These are phyloP conservation scores for Pyrenochaeta sp. DNA, from an alignment of 2,329 filamentous ascomycete species.

Conservation along the genomic window DNA sequence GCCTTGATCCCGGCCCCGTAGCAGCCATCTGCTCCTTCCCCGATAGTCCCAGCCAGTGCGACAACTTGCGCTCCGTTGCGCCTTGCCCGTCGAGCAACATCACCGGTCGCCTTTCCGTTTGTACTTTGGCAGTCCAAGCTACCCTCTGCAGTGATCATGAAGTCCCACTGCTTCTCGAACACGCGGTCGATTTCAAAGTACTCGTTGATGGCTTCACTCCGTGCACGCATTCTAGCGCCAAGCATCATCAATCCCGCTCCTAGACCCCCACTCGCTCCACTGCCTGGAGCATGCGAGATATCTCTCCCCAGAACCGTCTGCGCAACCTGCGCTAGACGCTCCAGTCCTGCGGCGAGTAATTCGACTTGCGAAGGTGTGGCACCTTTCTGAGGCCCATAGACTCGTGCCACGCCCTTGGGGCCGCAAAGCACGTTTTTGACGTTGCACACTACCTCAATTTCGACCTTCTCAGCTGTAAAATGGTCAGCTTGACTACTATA, in stretches of 20 bases:
- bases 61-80: conserved; percentile 58
- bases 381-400: conserved; percentile 64
- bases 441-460: conserved; percentile 62
- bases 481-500: conserved; percentile 5
- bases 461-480: conserved; percentile 33
- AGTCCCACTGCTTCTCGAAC: conserved; percentile 57
- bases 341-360: conserved; percentile 54
- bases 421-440: conserved; percentile 63
- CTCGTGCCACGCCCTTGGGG: conserved; percentile 57
- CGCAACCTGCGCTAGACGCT: conserved; percentile 52
- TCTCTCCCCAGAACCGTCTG: conserved; percentile 46
- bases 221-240: conserved; percentile 56
- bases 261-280: conserved; percentile 62
- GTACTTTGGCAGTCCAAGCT: conserved; percentile 62
- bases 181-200: conserved; percentile 59
- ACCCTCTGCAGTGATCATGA: conserved; percentile 64
- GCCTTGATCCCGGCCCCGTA: conserved; percentile 45
- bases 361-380: conserved; percentile 56
- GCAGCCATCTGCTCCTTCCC: conserved; percentile 38
- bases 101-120: conserved; percentile 62
- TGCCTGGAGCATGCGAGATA: conserved; percentile 54
- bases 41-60: conserved; percentile 41
- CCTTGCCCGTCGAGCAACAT: conserved; percentile 60
- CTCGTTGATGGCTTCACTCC: conserved; percentile 61
- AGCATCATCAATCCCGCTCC: conserved; percentile 61